Percentiles rank a stretch among this genome's conserved stretches.
These are phyloP conservation scores for Penicillium griseofulvum DNA, from an alignment of 2,329 filamentous ascomycete species.

Conservation along the genomic window DNA sequence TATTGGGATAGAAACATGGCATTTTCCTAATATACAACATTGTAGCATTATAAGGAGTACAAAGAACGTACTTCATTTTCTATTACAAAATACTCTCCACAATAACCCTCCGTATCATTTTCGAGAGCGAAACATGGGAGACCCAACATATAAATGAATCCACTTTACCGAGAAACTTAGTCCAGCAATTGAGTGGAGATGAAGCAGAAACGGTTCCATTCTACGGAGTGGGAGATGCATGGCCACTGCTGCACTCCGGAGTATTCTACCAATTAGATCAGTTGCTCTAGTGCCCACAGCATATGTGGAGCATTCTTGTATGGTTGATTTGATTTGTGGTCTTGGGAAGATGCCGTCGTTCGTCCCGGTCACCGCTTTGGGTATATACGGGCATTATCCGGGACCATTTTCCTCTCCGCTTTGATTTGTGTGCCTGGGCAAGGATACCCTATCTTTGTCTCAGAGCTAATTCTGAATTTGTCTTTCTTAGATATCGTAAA, in stretches of 20 bases:
- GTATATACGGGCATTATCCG: neutral
- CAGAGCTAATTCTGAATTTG: neutral
- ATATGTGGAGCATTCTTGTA: neutral
- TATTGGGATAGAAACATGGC: neutral
- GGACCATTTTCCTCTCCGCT: neutral
- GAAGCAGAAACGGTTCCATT: neutral
- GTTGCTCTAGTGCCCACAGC: neutral
- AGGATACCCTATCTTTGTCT: neutral
- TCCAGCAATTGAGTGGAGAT: neutral
- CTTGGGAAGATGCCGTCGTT: neutral
- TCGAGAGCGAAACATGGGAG: neutral
- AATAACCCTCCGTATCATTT: neutral
- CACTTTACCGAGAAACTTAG: slow-evolving; percentile 2
- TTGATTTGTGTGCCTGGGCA: neutral
- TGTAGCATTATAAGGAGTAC: neutral
- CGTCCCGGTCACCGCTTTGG: slow-evolving; percentile 5
- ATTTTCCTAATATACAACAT: neutral
- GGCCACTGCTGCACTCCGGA: neutral
- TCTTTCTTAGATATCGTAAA: neutral
- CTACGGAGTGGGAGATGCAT: neutral
- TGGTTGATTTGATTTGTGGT: neutral
- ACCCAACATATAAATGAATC: neutral
- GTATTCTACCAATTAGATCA: neutral
- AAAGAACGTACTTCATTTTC: neutral
- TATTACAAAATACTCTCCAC: neutral